These are phyloP conservation scores for Pistacia vera DNA, from an alignment of 345 rosid genomes.

Conservation along the genomic window DNA sequence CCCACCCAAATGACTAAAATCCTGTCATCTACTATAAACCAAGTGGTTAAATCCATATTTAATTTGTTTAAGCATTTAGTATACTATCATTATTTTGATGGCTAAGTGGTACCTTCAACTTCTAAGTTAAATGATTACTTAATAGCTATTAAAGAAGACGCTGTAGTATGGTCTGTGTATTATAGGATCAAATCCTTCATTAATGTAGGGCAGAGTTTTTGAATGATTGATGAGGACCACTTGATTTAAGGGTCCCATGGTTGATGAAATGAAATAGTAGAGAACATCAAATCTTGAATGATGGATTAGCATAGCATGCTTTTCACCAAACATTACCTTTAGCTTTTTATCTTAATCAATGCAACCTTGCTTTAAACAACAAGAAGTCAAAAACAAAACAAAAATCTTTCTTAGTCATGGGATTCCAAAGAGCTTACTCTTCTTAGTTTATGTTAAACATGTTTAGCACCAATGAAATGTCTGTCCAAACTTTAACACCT, in stretches of 20 bases:
- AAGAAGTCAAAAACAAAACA: constrained; percentile 36
- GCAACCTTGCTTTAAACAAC: constrained; percentile 41
- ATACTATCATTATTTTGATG: no score
- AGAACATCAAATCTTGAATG: neutral
- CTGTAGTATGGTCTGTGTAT: no score
- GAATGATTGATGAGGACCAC: constrained; percentile 1
- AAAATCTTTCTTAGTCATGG: constrained; percentile 17
- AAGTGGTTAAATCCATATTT: no score
- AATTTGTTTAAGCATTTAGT: no score
- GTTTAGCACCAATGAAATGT: neutral
- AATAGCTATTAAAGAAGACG: no score
- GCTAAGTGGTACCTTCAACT: no score
- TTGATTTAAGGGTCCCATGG: constrained; percentile 4
- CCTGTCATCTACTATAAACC: no score
- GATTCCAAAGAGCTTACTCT: constrained; percentile 26
- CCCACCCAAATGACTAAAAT: no score
- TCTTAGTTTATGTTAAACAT: constrained; percentile 6
- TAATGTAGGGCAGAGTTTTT: neutral
- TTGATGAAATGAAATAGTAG: neutral
- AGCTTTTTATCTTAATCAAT: constrained; percentile 54
- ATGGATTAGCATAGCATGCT: constrained; percentile 4
- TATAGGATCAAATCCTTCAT: no score
- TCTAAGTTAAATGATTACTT: no score
- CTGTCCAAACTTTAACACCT: neutral
- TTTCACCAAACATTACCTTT: constrained; percentile 35